phyloP scores from a whole-genome alignment of 176 grass and related monocot species.

The Zoysia japonica region DNA sequence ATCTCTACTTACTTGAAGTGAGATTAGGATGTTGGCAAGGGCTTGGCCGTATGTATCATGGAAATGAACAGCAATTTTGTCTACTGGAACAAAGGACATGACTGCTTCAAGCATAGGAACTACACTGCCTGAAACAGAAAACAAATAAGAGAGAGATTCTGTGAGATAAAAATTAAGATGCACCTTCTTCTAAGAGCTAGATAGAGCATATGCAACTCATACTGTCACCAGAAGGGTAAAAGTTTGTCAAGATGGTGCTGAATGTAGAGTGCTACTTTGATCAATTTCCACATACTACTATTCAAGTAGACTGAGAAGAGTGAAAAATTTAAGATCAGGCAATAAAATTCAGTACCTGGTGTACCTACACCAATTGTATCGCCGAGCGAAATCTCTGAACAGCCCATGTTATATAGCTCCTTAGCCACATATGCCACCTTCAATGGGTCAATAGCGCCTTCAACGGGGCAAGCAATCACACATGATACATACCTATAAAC shows the following conservation, averaged over 20 bases:
- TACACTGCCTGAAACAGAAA: slow-evolving; percentile 58
- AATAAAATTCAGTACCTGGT: slow-evolving; percentile 56
- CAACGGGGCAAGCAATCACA: slow-evolving; percentile 64
- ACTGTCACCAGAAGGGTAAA: neutral
- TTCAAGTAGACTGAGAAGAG: neutral
- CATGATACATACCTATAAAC: slow-evolving; percentile 76
- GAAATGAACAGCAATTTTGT: slow-evolving; percentile 87
- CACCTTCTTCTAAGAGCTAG: neutral
- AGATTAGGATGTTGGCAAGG: slow-evolving; percentile 81
- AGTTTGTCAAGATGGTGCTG: neutral
- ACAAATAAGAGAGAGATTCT: neutral
- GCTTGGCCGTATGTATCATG: slow-evolving; percentile 92
- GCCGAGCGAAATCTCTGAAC: slow-evolving; percentile 88
- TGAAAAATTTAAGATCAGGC: neutral
- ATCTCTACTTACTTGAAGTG: slow-evolving; percentile 70
- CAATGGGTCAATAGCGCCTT: slow-evolving; percentile 66
- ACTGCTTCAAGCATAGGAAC: slow-evolving; percentile 79
- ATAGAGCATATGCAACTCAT: neutral
- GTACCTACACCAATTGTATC: slow-evolving; percentile 96
- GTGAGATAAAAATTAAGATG: neutral
- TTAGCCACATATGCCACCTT: slow-evolving; percentile 87
- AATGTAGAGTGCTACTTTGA: neutral
- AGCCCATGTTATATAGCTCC: slow-evolving; percentile 85
- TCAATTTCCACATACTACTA: slow-evolving; percentile 14
- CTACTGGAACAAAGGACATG: slow-evolving; percentile 59